Conservation (phyloP, 192 early-diverging fungal genomes). For the Dissophora globulifera region DNA sequence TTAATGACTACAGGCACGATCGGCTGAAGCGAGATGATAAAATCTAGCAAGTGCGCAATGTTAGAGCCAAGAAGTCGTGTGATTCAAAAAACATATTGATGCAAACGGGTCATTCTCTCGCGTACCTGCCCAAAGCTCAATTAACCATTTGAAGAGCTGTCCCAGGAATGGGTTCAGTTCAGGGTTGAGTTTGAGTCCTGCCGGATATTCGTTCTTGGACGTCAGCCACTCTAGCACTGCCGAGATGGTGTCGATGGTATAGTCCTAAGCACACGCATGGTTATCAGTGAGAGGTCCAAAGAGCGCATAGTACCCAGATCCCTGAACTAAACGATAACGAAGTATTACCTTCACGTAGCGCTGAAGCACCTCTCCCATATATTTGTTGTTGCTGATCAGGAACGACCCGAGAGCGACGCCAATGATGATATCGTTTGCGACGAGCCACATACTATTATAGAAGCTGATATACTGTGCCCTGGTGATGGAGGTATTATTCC, state of each 20-base stretch:
- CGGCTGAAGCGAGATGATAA: conserved; percentile 57
- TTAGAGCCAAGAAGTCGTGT: not conserved
- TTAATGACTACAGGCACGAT: conserved; percentile 72
- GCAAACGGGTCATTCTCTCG: not conserved
- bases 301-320: too few species aligned
- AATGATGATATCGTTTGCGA: conserved; percentile 92
- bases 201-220: conserved; percentile 76
- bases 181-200: conserved; percentile 95
- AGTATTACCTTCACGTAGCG: conserved; percentile 44
- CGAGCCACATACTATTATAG: conserved; percentile 96
- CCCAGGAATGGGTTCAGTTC: conserved; percentile 91
- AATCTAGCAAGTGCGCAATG: conserved; percentile 30
- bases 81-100: not conserved
- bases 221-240: conserved; percentile 90
- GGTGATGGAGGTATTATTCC: conserved; percentile 64
- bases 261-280: conserved; percentile 50
- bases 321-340: not conserved
- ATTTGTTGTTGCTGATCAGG: conserved; percentile 68
- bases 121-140: conserved; percentile 85
- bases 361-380: conserved; percentile 64
- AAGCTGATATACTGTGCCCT: conserved; percentile 89
- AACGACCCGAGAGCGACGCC: conserved; percentile 82
- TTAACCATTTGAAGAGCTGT: conserved; percentile 89
- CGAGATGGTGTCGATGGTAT: conserved; percentile 77
- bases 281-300: too few species aligned